Evolutionary conservation across 345 rosid species (phyloP).

Genomic region (Moringa oleifera): DNA sequence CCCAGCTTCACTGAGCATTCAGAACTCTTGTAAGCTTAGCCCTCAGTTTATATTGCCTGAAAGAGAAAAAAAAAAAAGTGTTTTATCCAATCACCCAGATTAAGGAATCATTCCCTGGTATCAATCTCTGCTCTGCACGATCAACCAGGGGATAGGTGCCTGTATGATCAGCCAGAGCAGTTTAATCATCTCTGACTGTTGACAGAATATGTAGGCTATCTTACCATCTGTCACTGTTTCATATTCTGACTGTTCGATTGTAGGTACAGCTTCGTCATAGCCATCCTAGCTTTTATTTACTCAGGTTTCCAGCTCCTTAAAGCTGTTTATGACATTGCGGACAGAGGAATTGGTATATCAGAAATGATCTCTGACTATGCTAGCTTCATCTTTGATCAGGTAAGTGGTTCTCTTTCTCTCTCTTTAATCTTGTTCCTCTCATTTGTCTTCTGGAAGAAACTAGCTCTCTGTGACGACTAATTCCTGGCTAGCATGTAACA

Average conservation of each 20-base stretch:
- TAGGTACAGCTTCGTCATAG: constrained; percentile 62
- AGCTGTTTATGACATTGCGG: constrained; percentile 61
- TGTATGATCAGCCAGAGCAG: too few relatives aligned
- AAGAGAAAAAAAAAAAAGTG: too few relatives aligned
- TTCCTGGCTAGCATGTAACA: constrained; percentile 16
- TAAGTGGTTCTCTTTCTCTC: constrained; percentile 3
- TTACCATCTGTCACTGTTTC: too few relatives aligned
- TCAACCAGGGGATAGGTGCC: too few relatives aligned
- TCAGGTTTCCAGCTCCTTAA: constrained; percentile 63
- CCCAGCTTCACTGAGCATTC: constrained; percentile 46
- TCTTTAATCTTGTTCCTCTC: too few relatives aligned
- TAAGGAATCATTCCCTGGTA: too few relatives aligned
- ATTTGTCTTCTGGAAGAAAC: not conserved
- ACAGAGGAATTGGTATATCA: constrained; percentile 58
- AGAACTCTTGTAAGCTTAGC: constrained; percentile 46
- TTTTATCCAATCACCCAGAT: too few relatives aligned
- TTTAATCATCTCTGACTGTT: too few relatives aligned
- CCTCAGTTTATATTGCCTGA: not conserved
- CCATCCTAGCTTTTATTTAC: constrained; percentile 42
- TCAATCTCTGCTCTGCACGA: too few relatives aligned
- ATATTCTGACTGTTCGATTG: constrained; percentile 10
- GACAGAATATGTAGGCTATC: not conserved
- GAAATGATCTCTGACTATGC: constrained; percentile 56
- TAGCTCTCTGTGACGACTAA: constrained; percentile 6
- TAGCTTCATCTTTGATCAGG: constrained; percentile 72